phyloP scores from a whole-genome alignment of 2,329 filamentous ascomycete species.

The Epichloe scottii region DNA sequence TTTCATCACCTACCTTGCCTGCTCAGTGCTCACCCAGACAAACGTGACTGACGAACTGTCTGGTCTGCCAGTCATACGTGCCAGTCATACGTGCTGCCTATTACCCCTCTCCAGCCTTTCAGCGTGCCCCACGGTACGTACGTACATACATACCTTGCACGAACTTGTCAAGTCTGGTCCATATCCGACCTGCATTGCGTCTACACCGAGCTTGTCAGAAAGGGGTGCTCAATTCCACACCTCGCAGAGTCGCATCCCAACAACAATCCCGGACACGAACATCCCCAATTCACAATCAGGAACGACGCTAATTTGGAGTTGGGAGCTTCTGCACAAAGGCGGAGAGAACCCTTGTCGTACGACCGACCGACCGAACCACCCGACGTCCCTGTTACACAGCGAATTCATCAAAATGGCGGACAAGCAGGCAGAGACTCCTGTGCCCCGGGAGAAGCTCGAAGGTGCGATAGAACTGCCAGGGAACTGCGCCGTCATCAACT shows the following conservation, averaged over 20 bases:
- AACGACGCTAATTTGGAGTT: neutral
- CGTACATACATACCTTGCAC: neutral
- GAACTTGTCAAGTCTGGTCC: neutral
- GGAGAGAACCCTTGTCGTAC: neutral
- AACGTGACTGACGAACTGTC: too few relatives aligned
- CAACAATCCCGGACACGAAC: neutral
- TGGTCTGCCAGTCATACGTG: too few relatives aligned
- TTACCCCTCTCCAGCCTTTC: neutral
- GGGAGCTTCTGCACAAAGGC: neutral
- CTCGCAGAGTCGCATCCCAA: neutral
- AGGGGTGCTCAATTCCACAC: neutral
- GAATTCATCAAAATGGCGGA: slow-evolving; percentile 23
- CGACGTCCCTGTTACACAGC: neutral
- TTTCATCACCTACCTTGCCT: too few relatives aligned
- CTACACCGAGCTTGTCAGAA: slow-evolving; percentile 1
- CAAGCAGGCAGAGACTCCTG: slow-evolving; percentile 29
- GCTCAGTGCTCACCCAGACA: too few relatives aligned
- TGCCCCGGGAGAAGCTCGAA: slow-evolving; percentile 63
- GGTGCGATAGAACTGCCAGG: slow-evolving; percentile 31
- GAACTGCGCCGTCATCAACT: neutral
- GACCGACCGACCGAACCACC: neutral
- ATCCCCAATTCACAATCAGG: neutral
- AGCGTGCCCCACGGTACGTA: neutral
- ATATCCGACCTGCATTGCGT: neutral
- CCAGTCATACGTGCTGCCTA: too few relatives aligned